Percentiles rank a stretch among this genome's conserved stretches.
Conservation (phyloP, 2,329 filamentous ascomycete species). For the Pseudovirgaria hyperparasitica region DNA sequence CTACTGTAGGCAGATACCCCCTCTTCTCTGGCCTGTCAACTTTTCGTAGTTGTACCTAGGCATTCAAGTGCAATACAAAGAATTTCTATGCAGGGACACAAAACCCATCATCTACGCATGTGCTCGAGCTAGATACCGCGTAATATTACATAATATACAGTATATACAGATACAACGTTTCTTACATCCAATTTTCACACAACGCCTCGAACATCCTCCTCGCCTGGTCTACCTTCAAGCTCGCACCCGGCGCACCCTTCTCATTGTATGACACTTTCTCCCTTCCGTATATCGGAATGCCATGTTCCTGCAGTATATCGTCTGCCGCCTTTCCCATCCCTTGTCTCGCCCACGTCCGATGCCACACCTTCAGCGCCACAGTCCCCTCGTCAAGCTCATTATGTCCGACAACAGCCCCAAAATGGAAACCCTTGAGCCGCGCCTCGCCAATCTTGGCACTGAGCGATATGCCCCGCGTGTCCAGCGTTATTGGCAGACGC, state of each 20-base stretch:
- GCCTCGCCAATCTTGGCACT: slow-evolving; percentile 61
- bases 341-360: slow-evolving; percentile 23
- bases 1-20: too few relatives aligned
- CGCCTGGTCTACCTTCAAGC: slow-evolving; percentile 7
- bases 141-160: too few relatives aligned
- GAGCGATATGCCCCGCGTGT: slow-evolving; percentile 49
- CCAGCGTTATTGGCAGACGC: slow-evolving; percentile 58
- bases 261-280: too few relatives aligned
- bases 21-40: too few relatives aligned
- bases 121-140: too few relatives aligned
- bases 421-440: slow-evolving; percentile 57
- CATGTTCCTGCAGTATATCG: slow-evolving; percentile 16
- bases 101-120: too few relatives aligned
- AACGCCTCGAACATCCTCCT: slow-evolving; percentile 19
- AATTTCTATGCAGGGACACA: too few relatives aligned
- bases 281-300: slow-evolving; percentile 9
- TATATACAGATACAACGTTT: too few relatives aligned
- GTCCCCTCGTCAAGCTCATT: slow-evolving; percentile 15
- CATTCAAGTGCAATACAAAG: too few relatives aligned
- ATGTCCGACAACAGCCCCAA: slow-evolving; percentile 58
- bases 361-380: slow-evolving; percentile 18
- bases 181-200: too few relatives aligned
- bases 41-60: too few relatives aligned
- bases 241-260: slow-evolving; percentile 8
- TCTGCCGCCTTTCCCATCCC: slow-evolving; percentile 19